Percentiles rank a stretch among this genome's conserved stretches.
Conservation (phyloP, 306 rosid genomes). For the Cucumis cinereus region DNA sequence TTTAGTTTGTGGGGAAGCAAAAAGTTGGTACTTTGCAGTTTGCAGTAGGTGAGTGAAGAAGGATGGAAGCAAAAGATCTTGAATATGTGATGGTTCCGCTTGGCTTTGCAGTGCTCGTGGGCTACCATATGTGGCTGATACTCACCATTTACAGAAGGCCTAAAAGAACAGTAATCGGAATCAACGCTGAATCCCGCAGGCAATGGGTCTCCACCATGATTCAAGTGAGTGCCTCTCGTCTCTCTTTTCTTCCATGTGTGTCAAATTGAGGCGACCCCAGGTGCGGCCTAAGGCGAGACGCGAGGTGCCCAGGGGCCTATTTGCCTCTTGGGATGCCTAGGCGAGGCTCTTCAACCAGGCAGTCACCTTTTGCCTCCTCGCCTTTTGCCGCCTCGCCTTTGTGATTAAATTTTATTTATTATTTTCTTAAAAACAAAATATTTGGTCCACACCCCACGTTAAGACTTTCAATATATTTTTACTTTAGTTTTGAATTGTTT, state of each 20-base stretch:
- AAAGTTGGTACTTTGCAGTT: background rate
- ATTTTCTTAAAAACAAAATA: too few relatives aligned
- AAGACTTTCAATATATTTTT: too few relatives aligned
- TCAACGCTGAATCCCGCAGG: constrained; percentile 54
- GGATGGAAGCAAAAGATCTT: constrained; percentile 34
- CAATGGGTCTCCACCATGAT: constrained; percentile 69
- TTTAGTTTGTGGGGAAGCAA: background rate
- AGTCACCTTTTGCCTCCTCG: too few relatives aligned
- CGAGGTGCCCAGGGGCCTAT: too few relatives aligned
- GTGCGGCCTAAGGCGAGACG: too few relatives aligned
- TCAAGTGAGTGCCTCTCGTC: constrained; percentile 37
- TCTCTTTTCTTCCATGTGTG: background rate
- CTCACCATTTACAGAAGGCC: constrained; percentile 28
- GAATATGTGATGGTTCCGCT: constrained; percentile 46
- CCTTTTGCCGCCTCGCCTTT: too few relatives aligned
- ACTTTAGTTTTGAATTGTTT: too few relatives aligned
- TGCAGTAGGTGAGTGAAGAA: background rate
- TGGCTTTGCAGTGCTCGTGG: constrained; percentile 42
- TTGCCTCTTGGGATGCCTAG: too few relatives aligned
- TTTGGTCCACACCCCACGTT: too few relatives aligned
- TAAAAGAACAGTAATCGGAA: constrained; percentile 55
- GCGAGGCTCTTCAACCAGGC: too few relatives aligned
- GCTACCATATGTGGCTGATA: constrained; percentile 54
- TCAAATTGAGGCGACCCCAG: too few relatives aligned
- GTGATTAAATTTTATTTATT: too few relatives aligned